Evolutionary conservation across 2,329 filamentous ascomycete species (phyloP).

Genomic region (Didymella pomorum): DNA sequence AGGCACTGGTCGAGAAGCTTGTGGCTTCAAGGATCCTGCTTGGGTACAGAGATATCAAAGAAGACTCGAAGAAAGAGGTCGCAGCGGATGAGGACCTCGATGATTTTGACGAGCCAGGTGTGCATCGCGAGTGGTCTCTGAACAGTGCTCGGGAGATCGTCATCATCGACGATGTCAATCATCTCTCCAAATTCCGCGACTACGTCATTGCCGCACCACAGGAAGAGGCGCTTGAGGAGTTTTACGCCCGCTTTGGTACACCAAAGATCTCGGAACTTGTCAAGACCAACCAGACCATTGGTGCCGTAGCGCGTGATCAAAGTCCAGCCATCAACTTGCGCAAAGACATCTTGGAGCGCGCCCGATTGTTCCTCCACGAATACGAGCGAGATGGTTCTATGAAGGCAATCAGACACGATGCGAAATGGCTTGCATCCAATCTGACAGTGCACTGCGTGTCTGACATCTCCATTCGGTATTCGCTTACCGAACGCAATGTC

Average conservation of each 20-base stretch:
- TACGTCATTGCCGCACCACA: conserved; percentile 86
- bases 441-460: conserved; percentile 79
- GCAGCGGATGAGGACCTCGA: conserved; percentile 53
- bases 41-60: conserved; percentile 77
- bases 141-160: conserved; percentile 80
- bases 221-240: conserved; percentile 83
- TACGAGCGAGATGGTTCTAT: conserved; percentile 69
- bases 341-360: conserved; percentile 85
- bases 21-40: conserved; percentile 78
- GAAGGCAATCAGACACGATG: conserved; percentile 79
- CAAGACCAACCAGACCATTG: conserved; percentile 78
- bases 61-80: conserved; percentile 58
- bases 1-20: conserved; percentile 78
- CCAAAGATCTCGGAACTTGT: conserved; percentile 78
- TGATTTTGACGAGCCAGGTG: conserved; percentile 56
- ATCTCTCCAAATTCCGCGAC: conserved; percentile 87
- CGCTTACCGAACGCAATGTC: conserved; percentile 75
- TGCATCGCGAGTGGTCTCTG: conserved; percentile 77
- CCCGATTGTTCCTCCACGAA: conserved; percentile 88
- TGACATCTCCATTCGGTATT: conserved; percentile 77
- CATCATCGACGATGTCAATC: conserved; percentile 56
- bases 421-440: conserved; percentile 89
- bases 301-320: conserved; percentile 71
- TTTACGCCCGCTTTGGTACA: conserved; percentile 84
- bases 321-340: conserved; percentile 72